A percentile compares a stretch with the other conserved stretches of the same genome.
These are phyloP conservation scores for Penicillium taxi DNA, from an alignment of 495 filamentous ascomycete genomes.

Conservation along the genomic window DNA sequence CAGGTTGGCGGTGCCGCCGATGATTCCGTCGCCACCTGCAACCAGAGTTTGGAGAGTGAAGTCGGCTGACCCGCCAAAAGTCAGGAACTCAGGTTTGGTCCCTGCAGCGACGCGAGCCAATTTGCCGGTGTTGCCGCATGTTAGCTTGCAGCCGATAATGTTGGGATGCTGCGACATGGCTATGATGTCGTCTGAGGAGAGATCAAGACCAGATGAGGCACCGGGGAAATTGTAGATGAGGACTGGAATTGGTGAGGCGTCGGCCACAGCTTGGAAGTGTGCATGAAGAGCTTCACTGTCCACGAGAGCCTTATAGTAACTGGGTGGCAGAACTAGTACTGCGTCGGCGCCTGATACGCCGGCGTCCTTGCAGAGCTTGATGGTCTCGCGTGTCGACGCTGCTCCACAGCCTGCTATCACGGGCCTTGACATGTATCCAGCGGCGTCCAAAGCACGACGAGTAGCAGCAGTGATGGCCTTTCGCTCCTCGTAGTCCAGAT, in stretches of 20 bases:
- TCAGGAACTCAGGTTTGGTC: conserved; percentile 59
- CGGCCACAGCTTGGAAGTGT: conserved; percentile 72
- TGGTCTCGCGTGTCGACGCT: conserved; percentile 78
- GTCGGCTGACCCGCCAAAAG: conserved; percentile 82
- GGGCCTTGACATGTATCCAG: conserved; percentile 60
- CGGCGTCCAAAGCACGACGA: conserved; percentile 62
- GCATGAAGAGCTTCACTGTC: conserved; percentile 49
- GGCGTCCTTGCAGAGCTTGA: conserved; percentile 72
- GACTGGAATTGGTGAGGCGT: conserved; percentile 75
- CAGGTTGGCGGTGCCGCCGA: conserved; percentile 78
- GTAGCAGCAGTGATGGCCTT: conserved; percentile 64
- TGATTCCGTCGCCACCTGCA: conserved; percentile 78
- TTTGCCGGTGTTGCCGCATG: conserved; percentile 92
- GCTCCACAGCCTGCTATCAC: conserved; percentile 80
- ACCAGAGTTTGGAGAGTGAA: conserved; percentile 80
- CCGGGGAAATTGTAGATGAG: conserved; percentile 93
- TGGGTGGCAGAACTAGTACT: conserved; percentile 75
- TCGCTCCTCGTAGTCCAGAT: conserved; percentile 64
- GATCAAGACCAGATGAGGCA: conserved; percentile 71
- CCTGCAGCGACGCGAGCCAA: conserved; percentile 67
- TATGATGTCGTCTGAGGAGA: conserved; percentile 72
- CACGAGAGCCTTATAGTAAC: conserved; percentile 70
- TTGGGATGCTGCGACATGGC: conserved; percentile 70
- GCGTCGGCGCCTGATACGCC: conserved; percentile 71
- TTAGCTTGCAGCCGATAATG: conserved; percentile 85